Base-by-base conservation (phyloP, 2,329 filamentous ascomycete species). In the Epichloe baconii region DNA sequence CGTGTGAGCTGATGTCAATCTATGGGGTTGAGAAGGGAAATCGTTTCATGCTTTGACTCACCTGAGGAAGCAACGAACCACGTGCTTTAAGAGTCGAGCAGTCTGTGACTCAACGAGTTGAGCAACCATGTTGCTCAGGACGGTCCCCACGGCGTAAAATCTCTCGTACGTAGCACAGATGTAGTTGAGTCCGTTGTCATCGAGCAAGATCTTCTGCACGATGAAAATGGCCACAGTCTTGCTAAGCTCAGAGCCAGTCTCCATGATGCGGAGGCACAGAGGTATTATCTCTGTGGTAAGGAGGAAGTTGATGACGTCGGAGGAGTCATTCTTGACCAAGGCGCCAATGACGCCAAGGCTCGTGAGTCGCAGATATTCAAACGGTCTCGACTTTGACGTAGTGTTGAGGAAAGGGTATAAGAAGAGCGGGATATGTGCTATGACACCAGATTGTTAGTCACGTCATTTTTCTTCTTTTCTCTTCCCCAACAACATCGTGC, bases 181-280 rank as follows among this genome's bases (percentile, higher is more conserved):
- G 69, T 98, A 98, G 63, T 93, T 93, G 55, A 98, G 78, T 4
- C 93, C 93, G 61, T 95, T 91, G 62, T 98, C 93, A 64, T 98
- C 93, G 3, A 98, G 79, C 49, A 98, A 73, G 26, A 98, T 98
- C 77, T 98, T 98, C 70, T 98, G 93, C 17, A 98, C 93, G 61
- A 98, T 98, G 73, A 98, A 98, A 62, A 98, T 98, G 53, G 93
- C 93, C 14, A 98, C 93, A 0, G 93, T 98, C 75, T 98, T 98
- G 75, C 89, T 96, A 54, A 98, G 78, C 70, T 98, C 93, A 0
- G 90, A 96, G 47, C 93, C 93, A 0, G 93, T 98, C 73, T 98
- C 93, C 93, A 98, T 98, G 64, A 98, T 98, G 54, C 93, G 84
- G 44, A 98, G 82, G 68, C 93, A 98, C 12, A 98, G 80, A 10